Evolutionary conservation across 1,284 basidiomycete species (phyloP).

Genomic region (Tilletia indica): DNA sequence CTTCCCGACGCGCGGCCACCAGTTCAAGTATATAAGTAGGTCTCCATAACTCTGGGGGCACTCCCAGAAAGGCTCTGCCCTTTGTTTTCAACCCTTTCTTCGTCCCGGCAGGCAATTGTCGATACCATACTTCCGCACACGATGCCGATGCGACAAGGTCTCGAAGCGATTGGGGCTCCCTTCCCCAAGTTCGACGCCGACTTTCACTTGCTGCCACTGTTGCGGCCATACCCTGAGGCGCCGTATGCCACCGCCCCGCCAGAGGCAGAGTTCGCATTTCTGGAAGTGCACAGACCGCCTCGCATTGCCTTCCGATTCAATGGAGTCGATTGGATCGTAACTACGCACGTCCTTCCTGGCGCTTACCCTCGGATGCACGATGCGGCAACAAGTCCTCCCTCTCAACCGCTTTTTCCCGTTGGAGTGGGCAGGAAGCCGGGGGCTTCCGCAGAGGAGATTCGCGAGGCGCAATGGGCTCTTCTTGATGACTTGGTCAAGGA

Average conservation of each 20-base stretch:
- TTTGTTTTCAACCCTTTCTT: too few species aligned
- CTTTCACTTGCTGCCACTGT: neutral
- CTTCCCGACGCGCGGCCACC: too few species aligned
- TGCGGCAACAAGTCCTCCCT: neutral
- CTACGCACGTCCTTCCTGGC: conserved; percentile 6
- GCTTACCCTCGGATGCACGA: conserved; percentile 10
- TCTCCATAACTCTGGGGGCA: too few species aligned
- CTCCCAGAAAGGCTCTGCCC: too few species aligned
- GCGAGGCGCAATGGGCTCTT: neutral
- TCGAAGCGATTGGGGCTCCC: neutral
- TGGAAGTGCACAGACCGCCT: neutral
- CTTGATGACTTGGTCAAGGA: neutral
- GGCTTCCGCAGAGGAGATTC: neutral
- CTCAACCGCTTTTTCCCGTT: neutral
- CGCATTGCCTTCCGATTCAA: neutral
- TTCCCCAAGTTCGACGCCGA: neutral
- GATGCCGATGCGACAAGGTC: neutral
- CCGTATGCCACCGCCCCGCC: neutral
- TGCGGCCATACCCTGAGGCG: neutral
- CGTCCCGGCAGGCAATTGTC: too few species aligned
- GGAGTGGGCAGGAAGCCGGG: neutral
- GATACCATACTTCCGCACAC: neutral
- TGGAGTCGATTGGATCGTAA: neutral
- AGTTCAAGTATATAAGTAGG: too few species aligned
- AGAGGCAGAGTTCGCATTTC: neutral